Base-by-base conservation (phyloP, 129 eudicot genomes). In the Oenanthe sinensis region DNA sequence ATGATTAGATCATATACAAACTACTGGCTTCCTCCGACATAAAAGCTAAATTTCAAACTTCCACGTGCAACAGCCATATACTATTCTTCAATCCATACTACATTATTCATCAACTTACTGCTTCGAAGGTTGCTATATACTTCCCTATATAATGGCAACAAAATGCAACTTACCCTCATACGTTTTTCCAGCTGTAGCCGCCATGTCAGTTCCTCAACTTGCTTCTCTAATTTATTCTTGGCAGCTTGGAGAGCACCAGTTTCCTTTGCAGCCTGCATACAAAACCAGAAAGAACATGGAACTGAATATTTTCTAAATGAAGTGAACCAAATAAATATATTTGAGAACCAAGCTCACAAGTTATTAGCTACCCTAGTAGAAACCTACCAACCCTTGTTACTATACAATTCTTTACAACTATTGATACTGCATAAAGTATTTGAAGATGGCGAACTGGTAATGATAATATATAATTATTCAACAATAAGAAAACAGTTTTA, bases 171-270 rank as follows among this genome's bases (percentile, higher is more conserved):
- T 79, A 96, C 99, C 89, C 99, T 89, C 97, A 92, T 92, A 43
- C 99, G 99, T 81, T 96, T 96, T 91, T 96, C 99, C 84, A 96
- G 92, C 85, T 96, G 97, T 76, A 96, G 83, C 74, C 99, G 84
- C 99, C 97, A 96, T 48, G 99, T 92, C 74, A 96, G 85, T 77
- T 96, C 99, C 81, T 96, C 99, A 74, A 96, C 99, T 84, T 96
- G 97, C 91, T 96, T 96, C 91, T 96, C 99, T 55, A 96, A 86
- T 84, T 96, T 96, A 84, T 90, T 96, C 86, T 96, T 96, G 43
- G 99, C 99, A 83, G 97, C 99, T 87, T 96, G 99, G 67, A 96
- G 93, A 72, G 99, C 99, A 79, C 99, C 99, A 54, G 99, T 96
- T 88, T 96, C 97, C 83, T 86, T 90, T 77, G 99, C 99, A 86